Evolutionary conservation across 1,139 yeast species (phyloP), one percentile per base, ranked within the genome.

Genomic region (Suhomyces choctaworum): DNA sequence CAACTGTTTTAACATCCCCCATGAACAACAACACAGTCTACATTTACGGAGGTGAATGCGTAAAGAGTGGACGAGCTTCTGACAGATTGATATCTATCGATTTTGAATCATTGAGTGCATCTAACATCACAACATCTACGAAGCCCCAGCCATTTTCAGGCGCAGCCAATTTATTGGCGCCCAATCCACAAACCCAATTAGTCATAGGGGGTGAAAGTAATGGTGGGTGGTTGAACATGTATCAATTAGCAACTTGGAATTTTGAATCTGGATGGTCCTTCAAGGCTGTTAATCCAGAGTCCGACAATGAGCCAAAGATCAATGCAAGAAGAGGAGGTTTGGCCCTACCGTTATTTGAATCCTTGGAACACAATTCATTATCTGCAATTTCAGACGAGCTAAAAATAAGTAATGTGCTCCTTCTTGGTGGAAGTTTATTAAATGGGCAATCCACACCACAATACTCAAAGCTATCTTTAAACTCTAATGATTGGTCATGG

Each of bases 231-330:
- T 73, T 80, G 22, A 70, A 75, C 37, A 70, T 80, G 75, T 67
- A 68, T 46, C 85, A 80, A 52, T 53, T 78, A 5, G 84, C 85
- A 0, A 49, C 77, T 2, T 79, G 82, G 81, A 76, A 75, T 42
- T 73, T 72, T 37, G 65, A 64, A 32, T 60, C 81, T 2, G 76
- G 76, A 0, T 80, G 87, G 87, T 66, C 79, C 3, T 79, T 76
- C 51, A 62, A 64, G 37, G 50, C 47, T 23, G 54, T 64, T 8
- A 17, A 17, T 7, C n/a, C n/a, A n/a, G 20, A 8, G 6, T 17
- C 32, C 1, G 37, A 45, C 7, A 53, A 52, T 13, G 45, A 47
- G 2, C 44, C 50, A 10, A 47, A 50, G 16, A 64, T 78, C 4
- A 76, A 73, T 40, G 63, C 82, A 9, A 60, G 85, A 33, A 64